Evolutionary conservation across 1,284 basidiomycete species (phyloP), one percentile per base, ranked within the genome.

Genomic region (Papiliotrema terrestris): DNA sequence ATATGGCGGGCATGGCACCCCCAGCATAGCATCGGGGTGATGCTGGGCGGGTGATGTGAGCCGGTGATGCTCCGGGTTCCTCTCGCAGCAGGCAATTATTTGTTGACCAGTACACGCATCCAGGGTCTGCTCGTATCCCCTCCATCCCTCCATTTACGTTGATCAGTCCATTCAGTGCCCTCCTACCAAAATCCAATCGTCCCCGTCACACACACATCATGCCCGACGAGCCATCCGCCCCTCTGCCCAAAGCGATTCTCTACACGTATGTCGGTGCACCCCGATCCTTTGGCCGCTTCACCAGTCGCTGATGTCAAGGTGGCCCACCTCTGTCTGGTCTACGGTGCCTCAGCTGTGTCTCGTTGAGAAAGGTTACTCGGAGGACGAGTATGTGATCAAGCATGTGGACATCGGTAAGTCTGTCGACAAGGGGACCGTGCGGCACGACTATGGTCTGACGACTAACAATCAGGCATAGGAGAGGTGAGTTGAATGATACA

Each of bases 351-450:
- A 68, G 4, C 61, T 80, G 2, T 74, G 74, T 14, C 61, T 78
- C 8, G 19, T 60, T 20, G 78, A 80, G 59, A 80, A 80, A 62
- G 74, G 75, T 11, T 79, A 77, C 60, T 63, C 63, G 8, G 71
- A 73, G 15, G 69, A 76, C 43, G 77, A 78, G 51, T 73, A 78
- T 42, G 58, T 73, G 6, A 63, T 78, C 55, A 70, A 70, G 51
- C 63, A 71, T 17, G 72, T 78, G 42, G 65, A 75, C 54, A 70
- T 73, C 49, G 67, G 74, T 75, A 58, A 67, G 73, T 69, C 13
- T 19, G 13, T 35, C 15, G 8, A 14, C 13, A 20, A 2, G 22
- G 26, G n/a, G 2, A 45, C 3, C 35, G 23, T 43, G 3, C 22
- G 19, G 22, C 47, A 19, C 39, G 23, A 55, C 17, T 22, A 17